Base-by-base conservation (phyloP, 106 monocot species). In the Dendrobium nobile region DNA sequence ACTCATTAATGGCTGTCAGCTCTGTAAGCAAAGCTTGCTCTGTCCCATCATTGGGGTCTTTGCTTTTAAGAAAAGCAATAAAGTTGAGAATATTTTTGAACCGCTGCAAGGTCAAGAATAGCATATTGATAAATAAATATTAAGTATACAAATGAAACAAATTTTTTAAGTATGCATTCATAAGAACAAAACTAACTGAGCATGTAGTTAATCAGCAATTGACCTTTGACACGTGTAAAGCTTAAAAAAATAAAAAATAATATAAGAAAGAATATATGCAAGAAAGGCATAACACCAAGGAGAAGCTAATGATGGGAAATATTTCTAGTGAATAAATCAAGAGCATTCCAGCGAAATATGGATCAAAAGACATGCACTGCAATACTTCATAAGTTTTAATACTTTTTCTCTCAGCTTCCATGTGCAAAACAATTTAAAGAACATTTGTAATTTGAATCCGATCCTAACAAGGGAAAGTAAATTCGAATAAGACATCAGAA, bases 41-140 rank as follows among this genome's bases (percentile, higher is more conserved):
- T 67, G 86, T 92, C 79, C 92, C 94, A 85, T 95, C 94, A 80
- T 76, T 86, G 44, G 90, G 77, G 74, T 95, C 92, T 80, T 95
- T 90, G 88, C 88, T 92, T 86, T 88, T 90, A 33, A 92, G 85
- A 56, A 90, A 95, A 67, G 82, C 87, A 45, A 92, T 82, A 75
- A 95, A 95, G 45, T 81, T 55, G 91, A 77, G 72, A 95, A 95
- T 51, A 92, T 90, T 85, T 88, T 92, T 85, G 92, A 85, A 77
- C 94, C 94, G 54, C 92, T 95, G 72, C 67, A 89, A 75, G 42
- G 64, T 67, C 37, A 59, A 59, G 56, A 5, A 26, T 42, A 13
- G 26, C 16, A 43, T 42, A 74, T 19, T 5, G n/a, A 44, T 43
- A 74, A 74, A 28, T 44, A 74, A 20, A 41, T n/a, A 51, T 28